Percentiles rank a stretch among this genome's conserved stretches.
Evolutionary conservation across 1,139 yeast species (phyloP).

Genomic region (Trichomonascaceae sp.): DNA sequence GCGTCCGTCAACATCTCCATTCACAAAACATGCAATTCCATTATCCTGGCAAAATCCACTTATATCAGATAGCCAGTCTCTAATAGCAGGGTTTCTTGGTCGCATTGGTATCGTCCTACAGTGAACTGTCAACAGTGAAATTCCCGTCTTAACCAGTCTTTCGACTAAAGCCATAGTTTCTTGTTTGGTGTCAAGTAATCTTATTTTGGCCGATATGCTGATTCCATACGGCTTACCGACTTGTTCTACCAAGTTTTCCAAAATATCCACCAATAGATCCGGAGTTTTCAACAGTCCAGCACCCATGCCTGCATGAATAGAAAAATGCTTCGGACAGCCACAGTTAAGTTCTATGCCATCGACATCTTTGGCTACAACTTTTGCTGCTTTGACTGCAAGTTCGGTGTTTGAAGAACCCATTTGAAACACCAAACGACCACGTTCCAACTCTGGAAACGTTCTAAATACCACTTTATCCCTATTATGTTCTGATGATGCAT

Average conservation of each 20-base stretch:
- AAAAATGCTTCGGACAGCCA: slow-evolving; percentile 71
- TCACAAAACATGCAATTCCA: slow-evolving; percentile 66
- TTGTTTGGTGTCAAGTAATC: slow-evolving; percentile 58
- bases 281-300: slow-evolving; percentile 85
- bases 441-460: slow-evolving; percentile 59
- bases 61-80: slow-evolving; percentile 55
- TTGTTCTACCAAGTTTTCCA: slow-evolving; percentile 59
- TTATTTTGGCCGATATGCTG: slow-evolving; percentile 84
- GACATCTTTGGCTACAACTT: slow-evolving; percentile 73
- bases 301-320: slow-evolving; percentile 94
- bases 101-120: slow-evolving; percentile 89
- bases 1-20: slow-evolving; percentile 64
- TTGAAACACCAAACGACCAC: slow-evolving; percentile 69
- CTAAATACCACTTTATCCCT: slow-evolving; percentile 51
- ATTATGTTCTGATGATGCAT: slow-evolving; percentile 36
- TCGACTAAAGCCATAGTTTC: slow-evolving; percentile 59
- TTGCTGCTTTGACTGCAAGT: slow-evolving; percentile 76
- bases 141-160: slow-evolving; percentile 71
- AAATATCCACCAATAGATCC: slow-evolving; percentile 62
- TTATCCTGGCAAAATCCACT: slow-evolving; percentile 56
- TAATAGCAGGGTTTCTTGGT: slow-evolving; percentile 73
- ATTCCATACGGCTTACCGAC: slow-evolving; percentile 74
- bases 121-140: slow-evolving; percentile 77
- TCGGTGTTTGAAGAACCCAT: slow-evolving; percentile 82
- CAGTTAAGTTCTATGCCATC: slow-evolving; percentile 91